Percentiles rank a stretch among this genome's conserved stretches.
phyloP scores from a whole-genome alignment of 2,329 filamentous ascomycete species.

The Colletotrichum zoysiae region DNA sequence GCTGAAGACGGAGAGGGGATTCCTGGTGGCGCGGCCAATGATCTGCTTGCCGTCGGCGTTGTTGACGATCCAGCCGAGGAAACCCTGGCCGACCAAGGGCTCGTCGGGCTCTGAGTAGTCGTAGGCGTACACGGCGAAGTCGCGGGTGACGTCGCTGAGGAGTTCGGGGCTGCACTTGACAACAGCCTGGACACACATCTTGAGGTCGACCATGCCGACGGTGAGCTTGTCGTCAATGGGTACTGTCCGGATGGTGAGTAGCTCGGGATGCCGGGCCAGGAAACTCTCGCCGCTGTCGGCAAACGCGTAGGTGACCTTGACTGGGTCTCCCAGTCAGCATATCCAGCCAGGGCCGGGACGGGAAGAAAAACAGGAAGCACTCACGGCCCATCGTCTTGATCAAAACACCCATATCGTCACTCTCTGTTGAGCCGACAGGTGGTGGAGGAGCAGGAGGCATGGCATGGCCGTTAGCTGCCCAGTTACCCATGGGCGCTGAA shows the following conservation, averaged over 20 bases:
- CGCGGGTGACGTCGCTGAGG: slow-evolving; percentile 75
- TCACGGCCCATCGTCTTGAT: slow-evolving; percentile 76
- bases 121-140: slow-evolving; percentile 97
- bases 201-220: slow-evolving; percentile 90
- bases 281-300: slow-evolving; percentile 90
- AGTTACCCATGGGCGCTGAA: slow-evolving; percentile 49
- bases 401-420: slow-evolving; percentile 65
- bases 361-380: slow-evolving; percentile 48
- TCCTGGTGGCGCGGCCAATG: slow-evolving; percentile 91
- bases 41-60: slow-evolving; percentile 68
- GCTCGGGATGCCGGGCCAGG: slow-evolving; percentile 85
- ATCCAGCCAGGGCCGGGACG: slow-evolving; percentile 5
- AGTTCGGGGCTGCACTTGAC: slow-evolving; percentile 86
- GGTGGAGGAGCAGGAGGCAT: slow-evolving; percentile 20
- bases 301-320: slow-evolving; percentile 98
- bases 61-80: slow-evolving; percentile 84
- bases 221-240: slow-evolving; percentile 82
- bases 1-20: slow-evolving; percentile 84
- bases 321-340: slow-evolving; percentile 58
- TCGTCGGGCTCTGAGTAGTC: slow-evolving; percentile 97
- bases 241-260: slow-evolving; percentile 83
- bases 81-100: slow-evolving; percentile 93
- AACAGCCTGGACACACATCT: slow-evolving; percentile 88
- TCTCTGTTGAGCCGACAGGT: slow-evolving; percentile 45
- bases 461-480: slow-evolving; percentile 48